Evolutionary conservation across 768 basidiomycete species (phyloP), one percentile per base, ranked within the genome.

Genomic region (Symmetrospora coprosmae): DNA sequence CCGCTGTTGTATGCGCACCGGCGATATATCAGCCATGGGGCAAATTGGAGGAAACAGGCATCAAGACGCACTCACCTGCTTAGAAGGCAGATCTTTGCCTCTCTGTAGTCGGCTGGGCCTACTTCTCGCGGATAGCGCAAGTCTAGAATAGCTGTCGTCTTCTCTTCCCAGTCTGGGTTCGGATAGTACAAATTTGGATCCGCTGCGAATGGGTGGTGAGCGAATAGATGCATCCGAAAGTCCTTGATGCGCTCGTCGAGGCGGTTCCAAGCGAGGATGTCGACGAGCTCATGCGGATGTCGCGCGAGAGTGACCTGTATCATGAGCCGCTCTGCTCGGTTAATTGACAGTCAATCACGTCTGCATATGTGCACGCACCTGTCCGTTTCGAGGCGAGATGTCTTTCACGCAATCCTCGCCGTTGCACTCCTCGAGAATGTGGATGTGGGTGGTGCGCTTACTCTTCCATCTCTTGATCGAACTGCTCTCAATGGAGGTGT

Each of bases 191-290:
- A 21, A 34, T 27, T 17, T 3, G 55, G 40, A 31, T 27, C 23
- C 3, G 43, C 55, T 8, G 37, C 31, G 14, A 8, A 58, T 7
- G 55, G 41, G 4, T 30, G 37, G 21, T 58, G 55, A 5, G 38
- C 55, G 31, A 58, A 58, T 13, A 58, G 23, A 17, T 58, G 55
- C 55, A 58, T 58, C 4, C n/a, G 9, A 33, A 58, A 58, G 9
- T 9, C 31, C 9, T 43, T 43, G 41, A 30, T 45, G 7, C 30
- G 11, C 4, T 21, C 25, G 21, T 43, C 40, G 3, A 58, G 41
- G 27, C 46, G 43, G 41, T 13, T 2, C 28, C 31, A 38, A 8
- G 43, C 55, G 17, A 58, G 46, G 28, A 58, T 27, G 28, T 58
- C 55, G 55, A 45, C 17, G 9, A 58, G 55, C 41, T 58, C 55